A percentile compares a stretch with the other conserved stretches of the same genome.
These are phyloP conservation scores for Pichia sp. DNA, from an alignment of 1,139 yeast genomes.

Conservation along the genomic window DNA sequence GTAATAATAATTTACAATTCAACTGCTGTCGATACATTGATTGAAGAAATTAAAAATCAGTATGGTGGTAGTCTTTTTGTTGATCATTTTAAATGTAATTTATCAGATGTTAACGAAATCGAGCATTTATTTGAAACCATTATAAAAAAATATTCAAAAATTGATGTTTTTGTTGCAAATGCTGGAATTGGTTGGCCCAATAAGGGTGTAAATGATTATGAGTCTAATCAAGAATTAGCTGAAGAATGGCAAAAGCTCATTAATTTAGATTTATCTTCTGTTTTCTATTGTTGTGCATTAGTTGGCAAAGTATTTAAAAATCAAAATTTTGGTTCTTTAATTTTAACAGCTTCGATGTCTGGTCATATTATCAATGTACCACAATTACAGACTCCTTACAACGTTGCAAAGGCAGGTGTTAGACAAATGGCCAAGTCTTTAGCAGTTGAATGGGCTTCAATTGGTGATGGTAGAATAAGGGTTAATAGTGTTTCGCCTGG, in stretches of 20 bases:
- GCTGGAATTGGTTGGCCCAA: constrained; percentile 59
- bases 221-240: constrained; percentile 38
- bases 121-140: constrained; percentile 37
- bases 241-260: constrained; percentile 45
- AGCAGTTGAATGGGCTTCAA: constrained; percentile 48
- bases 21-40: constrained; percentile 52
- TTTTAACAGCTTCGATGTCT: constrained; percentile 58
- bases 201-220: constrained; percentile 39
- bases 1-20: constrained; percentile 77
- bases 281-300: constrained; percentile 51
- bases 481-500: constrained; percentile 55
- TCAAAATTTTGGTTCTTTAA: constrained; percentile 48
- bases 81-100: constrained; percentile 46
- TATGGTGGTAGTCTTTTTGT: constrained; percentile 44
- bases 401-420: constrained; percentile 55
- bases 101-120: constrained; percentile 40
- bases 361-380: constrained; percentile 52
- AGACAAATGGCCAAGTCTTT: constrained; percentile 46
- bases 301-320: constrained; percentile 45
- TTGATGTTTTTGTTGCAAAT: constrained; percentile 60
- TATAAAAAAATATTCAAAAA: constrained; percentile 48
- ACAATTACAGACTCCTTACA: constrained; percentile 50
- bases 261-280: constrained; percentile 48
- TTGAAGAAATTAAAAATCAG: constrained; percentile 34
- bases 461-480: constrained; percentile 34